These are phyloP conservation scores for Claviceps africana DNA, from an alignment of 2,329 filamentous ascomycete genomes.

Conservation along the genomic window DNA sequence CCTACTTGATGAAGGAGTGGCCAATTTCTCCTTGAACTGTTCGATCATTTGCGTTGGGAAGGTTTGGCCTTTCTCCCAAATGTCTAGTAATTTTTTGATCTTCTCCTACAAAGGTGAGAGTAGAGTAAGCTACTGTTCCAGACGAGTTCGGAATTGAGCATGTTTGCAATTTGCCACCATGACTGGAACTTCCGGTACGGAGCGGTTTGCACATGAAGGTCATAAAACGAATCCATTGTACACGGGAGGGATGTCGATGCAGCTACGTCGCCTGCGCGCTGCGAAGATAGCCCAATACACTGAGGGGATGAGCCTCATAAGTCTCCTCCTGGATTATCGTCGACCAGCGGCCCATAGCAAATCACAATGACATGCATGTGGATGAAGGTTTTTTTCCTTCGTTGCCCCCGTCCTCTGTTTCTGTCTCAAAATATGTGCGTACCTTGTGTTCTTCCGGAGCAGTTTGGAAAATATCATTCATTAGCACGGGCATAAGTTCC, in stretches of 20 bases:
- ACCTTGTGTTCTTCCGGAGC: constrained; percentile 94
- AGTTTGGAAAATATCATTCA: constrained; percentile 85
- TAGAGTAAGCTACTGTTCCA: constrained; percentile 25
- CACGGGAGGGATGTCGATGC: background rate
- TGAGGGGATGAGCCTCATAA: background rate
- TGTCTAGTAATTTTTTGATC: constrained; percentile 84
- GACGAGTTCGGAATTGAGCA: constrained; percentile 7
- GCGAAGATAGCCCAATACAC: background rate
- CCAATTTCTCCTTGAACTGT: constrained; percentile 71
- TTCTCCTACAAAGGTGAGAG: constrained; percentile 63
- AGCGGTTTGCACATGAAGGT: background rate
- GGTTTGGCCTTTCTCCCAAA: constrained; percentile 92
- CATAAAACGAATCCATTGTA: background rate
- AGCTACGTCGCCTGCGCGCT: background rate
- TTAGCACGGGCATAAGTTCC: constrained; percentile 81
- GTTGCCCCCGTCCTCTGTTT: background rate
- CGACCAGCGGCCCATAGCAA: background rate
- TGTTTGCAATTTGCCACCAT: constrained; percentile 12
- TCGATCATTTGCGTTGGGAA: constrained; percentile 71
- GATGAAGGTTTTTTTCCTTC: background rate
- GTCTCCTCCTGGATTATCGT: background rate
- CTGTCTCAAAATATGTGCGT: constrained; percentile 34
- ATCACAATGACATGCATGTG: background rate
- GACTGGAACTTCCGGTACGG: constrained; percentile 6
- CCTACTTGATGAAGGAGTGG: constrained; percentile 52